Base-by-base conservation (phyloP, 352 stramenopile species). In the Globisporangium acanthophoron region DNA sequence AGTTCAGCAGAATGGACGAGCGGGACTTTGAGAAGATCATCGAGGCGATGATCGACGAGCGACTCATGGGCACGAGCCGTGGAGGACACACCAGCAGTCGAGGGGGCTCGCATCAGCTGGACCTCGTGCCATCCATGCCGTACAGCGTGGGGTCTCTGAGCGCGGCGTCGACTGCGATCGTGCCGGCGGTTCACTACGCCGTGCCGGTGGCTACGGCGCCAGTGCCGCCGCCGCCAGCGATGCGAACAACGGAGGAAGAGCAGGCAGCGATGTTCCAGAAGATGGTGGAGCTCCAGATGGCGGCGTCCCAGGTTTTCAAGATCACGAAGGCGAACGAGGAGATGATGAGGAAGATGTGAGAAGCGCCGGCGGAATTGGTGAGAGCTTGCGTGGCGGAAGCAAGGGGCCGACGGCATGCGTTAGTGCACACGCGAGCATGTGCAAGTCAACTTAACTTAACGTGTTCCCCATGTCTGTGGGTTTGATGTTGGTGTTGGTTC, bases 261-360 rank as follows among this genome's bases (percentile, higher is more conserved):
- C 52, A 66, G 7, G 52, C 43, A 1, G 45, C 41, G 6, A 43
- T 69, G 20, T 69, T 69, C 18, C 46, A 70, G 52, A 58, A 71
- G 52, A 77, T 85, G 70, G 61, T 70, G 48, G 70, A 62, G 48
- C 62, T 85, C 7, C 73, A 85, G 52, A 69, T 51, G 12, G 71
- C 68, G 1, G 68, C 64, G 1, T 62, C 80, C 9, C 52, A 78
- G 58, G 71, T 68, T 11, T 80, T 73, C 54, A 52, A 59, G 52
- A 74, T 74, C 21, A 71, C 73, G 16, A 69, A 77, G 41, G 75
- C 69, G 12, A 85, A 80, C 56, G 69, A 78, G 46, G 59, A 73
- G 61, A 69, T 80, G 54, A 82, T 85, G 68, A 18, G 43, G 2
- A 47, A 27, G n/a, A 21, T 47, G 43, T 47, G 43, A 47, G 13